Base-by-base conservation (phyloP, 106 monocot genomes). In the Phalaenopsis equestris region DNA sequence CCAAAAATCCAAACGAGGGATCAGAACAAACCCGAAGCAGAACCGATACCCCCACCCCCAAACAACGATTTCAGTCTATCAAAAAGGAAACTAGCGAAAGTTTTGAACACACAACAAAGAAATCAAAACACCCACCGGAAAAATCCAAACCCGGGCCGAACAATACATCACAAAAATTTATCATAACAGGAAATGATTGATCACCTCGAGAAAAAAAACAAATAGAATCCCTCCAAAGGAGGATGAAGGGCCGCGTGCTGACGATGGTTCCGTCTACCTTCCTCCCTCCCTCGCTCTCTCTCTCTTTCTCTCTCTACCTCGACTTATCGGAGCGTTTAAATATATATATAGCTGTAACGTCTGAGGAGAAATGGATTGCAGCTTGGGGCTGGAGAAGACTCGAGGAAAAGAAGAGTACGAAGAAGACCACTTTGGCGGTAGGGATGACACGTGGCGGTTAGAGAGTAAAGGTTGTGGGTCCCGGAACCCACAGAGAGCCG, bases 201-300 rank as follows among this genome's bases (percentile, higher is more conserved):
- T 76, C 47, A 52, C 76, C 76, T 70, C 52, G 48, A 6, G 49
- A 48, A 49, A 15, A 21, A 48, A 48, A 11, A 49, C 24, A 11
- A 18, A n/a, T 8, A 21, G 38, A 74, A 74, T 42, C 19, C 3
- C 74, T 8, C 5, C 18, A 4, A n/a, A 16, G 4, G 10, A 70
- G 38, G 37, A 9, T 37, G 3, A 70, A 9, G 38, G n/a, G 12
- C 30, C 37, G 70, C 12, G 70, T 38, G 30, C 3, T 1, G 48
- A 49, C 21, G 42, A 75, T 42, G 76, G 76, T 76, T 47, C 42
- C 48, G 76, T 30, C 76, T 76, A 30, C 18, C 49, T 24, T 19
- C 7, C 74, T 19, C n/a, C 6, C 74, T 70, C 70, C 1, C 12
- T 14, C 74, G 42, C 52, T 52, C 52, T 45, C 52, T 12, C 12